phyloP scores from a whole-genome alignment of 2,329 filamentous ascomycete genomes.

The Venturiaceae sp. region DNA sequence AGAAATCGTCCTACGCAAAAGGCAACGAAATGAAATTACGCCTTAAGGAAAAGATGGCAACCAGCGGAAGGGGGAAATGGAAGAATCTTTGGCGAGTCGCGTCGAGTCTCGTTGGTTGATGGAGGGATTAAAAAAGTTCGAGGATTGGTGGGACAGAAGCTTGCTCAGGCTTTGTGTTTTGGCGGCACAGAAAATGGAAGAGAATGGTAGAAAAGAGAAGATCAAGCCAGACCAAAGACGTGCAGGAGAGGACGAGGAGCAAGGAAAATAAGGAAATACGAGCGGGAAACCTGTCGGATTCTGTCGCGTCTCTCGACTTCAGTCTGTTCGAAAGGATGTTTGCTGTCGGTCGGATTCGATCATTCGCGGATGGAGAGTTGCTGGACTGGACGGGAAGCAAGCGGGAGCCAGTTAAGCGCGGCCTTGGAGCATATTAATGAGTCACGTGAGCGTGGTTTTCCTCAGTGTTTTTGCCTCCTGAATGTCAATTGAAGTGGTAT shows the following conservation, averaged over 20 bases:
- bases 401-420: too few relatives aligned
- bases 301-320: not conserved
- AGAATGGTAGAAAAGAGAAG: not conserved
- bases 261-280: not conserved
- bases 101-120: not conserved
- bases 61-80: not conserved
- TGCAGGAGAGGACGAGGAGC: not conserved
- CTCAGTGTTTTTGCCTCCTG: too few relatives aligned
- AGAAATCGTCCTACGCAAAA: not conserved
- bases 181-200: conserved; percentile 6
- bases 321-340: not conserved
- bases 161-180: not conserved
- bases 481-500: too few relatives aligned
- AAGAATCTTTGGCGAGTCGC: not conserved
- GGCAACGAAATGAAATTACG: not conserved
- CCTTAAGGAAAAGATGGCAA: not conserved
- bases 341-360: not conserved
- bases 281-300: not conserved
- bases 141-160: not conserved
- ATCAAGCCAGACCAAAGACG: not conserved
- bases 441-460: too few relatives aligned
- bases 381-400: too few relatives aligned
- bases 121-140: conserved; percentile 1
- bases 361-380: not conserved
- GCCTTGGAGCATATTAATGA: too few relatives aligned